phyloP scores from a whole-genome alignment of 257 asterid genomes.

The Eustoma russellianum region DNA sequence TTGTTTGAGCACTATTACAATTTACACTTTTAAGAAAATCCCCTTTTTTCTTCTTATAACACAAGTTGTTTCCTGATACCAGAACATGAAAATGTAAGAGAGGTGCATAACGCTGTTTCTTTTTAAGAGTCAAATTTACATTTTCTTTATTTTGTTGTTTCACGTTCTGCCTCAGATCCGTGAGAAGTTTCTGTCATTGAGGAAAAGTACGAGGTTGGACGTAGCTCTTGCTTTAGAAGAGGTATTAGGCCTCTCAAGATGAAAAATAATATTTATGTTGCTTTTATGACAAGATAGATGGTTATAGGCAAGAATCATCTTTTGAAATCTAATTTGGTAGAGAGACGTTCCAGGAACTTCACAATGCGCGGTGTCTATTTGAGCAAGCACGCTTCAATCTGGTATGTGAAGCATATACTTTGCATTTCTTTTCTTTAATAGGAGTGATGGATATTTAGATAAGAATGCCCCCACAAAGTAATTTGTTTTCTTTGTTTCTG shows the following conservation, averaged over 20 bases:
- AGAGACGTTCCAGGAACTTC: constrained; percentile 98
- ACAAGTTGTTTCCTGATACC: background rate
- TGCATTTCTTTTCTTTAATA: constrained; percentile 9
- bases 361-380: constrained; percentile 71
- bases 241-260: constrained; percentile 40
- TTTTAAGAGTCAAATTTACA: background rate
- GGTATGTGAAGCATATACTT: constrained; percentile 39
- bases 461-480: background rate
- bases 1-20: too few relatives aligned
- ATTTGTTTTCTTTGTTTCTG: background rate
- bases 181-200: constrained; percentile 74
- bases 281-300: constrained; percentile 38
- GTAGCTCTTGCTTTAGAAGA: constrained; percentile 73
- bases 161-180: constrained; percentile 57
- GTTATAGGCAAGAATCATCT: constrained; percentile 51
- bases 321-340: constrained; percentile 81
- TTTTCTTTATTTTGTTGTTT: background rate
- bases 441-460: background rate
- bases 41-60: background rate
- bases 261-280: constrained; percentile 13
- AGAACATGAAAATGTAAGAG: background rate
- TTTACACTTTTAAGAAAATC: constrained; percentile 1
- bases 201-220: constrained; percentile 84
- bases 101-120: background rate
- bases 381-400: constrained; percentile 91